Percentiles rank a stretch among this genome's conserved stretches.
phyloP scores from a whole-genome alignment of 2,329 filamentous ascomycete genomes.

The Uncinocarpus reesii region DNA sequence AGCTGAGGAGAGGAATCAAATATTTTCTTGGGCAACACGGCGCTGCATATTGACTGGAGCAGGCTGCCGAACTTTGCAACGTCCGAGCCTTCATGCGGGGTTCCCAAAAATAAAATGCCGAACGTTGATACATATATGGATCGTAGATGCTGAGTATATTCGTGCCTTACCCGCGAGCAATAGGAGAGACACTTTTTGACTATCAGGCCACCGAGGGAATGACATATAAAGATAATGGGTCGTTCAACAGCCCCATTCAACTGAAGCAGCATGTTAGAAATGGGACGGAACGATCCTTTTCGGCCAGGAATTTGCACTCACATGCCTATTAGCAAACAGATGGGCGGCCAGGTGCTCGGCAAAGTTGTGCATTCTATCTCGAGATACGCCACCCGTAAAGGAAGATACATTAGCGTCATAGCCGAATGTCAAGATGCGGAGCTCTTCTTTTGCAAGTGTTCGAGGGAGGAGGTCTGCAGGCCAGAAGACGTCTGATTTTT shows the following conservation, averaged over 20 bases:
- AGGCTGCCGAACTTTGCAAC: constrained; percentile 57
- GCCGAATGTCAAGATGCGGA: constrained; percentile 60
- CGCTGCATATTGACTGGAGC: constrained; percentile 57
- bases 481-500: constrained; percentile 51
- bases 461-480: constrained; percentile 56
- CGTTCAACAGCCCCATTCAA: constrained; percentile 43
- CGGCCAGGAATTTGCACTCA: constrained; percentile 21
- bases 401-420: constrained; percentile 58
- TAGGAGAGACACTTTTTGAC: constrained; percentile 61
- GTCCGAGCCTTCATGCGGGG: constrained; percentile 61
- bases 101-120: constrained; percentile 66
- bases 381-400: constrained; percentile 46
- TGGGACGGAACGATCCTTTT: neutral
- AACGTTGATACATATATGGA: constrained; percentile 66
- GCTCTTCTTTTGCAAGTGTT: constrained; percentile 47
- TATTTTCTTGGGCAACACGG: constrained; percentile 54
- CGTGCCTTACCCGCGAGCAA: constrained; percentile 51
- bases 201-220: constrained; percentile 63
- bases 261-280: constrained; percentile 19
- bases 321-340: constrained; percentile 53
- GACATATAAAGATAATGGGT: constrained; percentile 66
- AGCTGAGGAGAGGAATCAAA: constrained; percentile 59
- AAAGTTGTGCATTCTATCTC: constrained; percentile 59
- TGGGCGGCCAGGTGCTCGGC: constrained; percentile 57
- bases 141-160: constrained; percentile 53